A percentile compares a stretch with the other conserved stretches of the same genome.
These are phyloP conservation scores for Pyrenochaeta sp. DNA, from an alignment of 2,329 filamentous ascomycete genomes.

Conservation along the genomic window DNA sequence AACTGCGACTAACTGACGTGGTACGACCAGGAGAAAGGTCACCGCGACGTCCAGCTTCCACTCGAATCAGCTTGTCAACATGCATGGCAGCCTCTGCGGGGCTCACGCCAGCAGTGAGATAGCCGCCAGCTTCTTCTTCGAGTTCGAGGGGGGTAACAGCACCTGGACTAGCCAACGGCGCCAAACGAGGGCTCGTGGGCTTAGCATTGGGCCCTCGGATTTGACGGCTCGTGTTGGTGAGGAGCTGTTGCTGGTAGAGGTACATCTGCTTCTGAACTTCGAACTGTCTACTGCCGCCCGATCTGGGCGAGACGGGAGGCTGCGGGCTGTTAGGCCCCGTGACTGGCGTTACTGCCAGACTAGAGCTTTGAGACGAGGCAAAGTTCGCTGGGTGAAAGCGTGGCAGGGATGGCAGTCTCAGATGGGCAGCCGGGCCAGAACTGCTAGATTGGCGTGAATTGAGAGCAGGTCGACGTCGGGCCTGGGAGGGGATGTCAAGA, in stretches of 20 bases:
- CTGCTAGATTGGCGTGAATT: conserved; percentile 45
- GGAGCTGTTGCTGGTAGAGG: conserved; percentile 56
- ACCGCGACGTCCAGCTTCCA: conserved; percentile 51
- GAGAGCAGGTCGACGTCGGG: conserved; percentile 40
- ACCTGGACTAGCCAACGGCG: conserved; percentile 59
- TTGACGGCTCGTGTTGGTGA: conserved; percentile 40
- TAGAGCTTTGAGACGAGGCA: conserved; percentile 49
- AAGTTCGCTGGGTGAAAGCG: conserved; percentile 63
- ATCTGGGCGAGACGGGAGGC: conserved; percentile 53
- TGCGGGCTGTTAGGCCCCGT: conserved; percentile 51
- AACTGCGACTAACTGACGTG: conserved; percentile 40
- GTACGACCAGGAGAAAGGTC: conserved; percentile 41
- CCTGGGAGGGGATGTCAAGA: conserved; percentile 44
- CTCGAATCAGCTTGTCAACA: conserved; percentile 57
- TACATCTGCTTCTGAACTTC: conserved; percentile 59
- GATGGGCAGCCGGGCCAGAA: conserved; percentile 43
- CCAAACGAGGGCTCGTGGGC: conserved; percentile 57
- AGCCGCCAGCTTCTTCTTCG: conserved; percentile 51
- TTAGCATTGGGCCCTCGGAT: conserved; percentile 36
- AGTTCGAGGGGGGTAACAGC: conserved; percentile 62
- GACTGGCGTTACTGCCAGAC: conserved; percentile 45
- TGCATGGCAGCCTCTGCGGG: conserved; percentile 48
- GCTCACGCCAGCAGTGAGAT: conserved; percentile 55
- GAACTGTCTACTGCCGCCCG: conserved; percentile 52
- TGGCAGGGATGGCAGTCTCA: conserved; percentile 58